A percentile compares a stretch with the other conserved stretches of the same genome.
These are phyloP conservation scores for Backusella morwellensis DNA, from an alignment of 192 early-diverging fungal species.

Conservation along the genomic window DNA sequence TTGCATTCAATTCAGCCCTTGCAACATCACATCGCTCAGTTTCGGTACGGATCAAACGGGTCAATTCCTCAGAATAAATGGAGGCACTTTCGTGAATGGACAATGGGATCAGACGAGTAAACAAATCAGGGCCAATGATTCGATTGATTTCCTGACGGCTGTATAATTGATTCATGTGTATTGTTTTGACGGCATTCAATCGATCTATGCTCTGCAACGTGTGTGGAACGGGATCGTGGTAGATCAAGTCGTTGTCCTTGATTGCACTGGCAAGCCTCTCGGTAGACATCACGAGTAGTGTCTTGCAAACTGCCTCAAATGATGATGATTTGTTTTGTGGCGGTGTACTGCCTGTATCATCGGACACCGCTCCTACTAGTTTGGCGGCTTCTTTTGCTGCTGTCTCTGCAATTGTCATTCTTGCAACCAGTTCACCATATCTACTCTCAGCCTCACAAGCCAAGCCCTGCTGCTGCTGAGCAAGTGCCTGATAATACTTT, in stretches of 20 bases:
- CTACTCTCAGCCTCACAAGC: constrained; percentile 74
- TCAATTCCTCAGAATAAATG: constrained; percentile 95
- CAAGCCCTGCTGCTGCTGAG: constrained; percentile 76
- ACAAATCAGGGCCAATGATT: constrained; percentile 91
- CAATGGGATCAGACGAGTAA: constrained; percentile 85
- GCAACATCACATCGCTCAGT: constrained; percentile 78
- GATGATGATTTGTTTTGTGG: constrained; percentile 63
- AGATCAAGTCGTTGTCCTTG: constrained; percentile 97
- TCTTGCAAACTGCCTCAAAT: constrained; percentile 71
- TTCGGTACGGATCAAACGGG: constrained; percentile 84
- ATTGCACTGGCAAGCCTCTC: constrained; percentile 69
- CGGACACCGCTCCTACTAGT: constrained; percentile 65
- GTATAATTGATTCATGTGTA: constrained; percentile 71
- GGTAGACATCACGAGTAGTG: constrained; percentile 55
- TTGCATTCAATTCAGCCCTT: constrained; percentile 81
- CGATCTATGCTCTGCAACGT: constrained; percentile 80
- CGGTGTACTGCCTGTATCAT: constrained; percentile 57
- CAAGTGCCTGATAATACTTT: constrained; percentile 82
- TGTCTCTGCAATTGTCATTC: constrained; percentile 71
- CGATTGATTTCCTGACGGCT: constrained; percentile 72
- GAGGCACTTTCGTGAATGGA: constrained; percentile 90
- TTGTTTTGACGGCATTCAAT: constrained; percentile 76
- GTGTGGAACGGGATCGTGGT: constrained; percentile 84
- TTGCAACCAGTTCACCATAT: constrained; percentile 84
- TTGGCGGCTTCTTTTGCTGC: constrained; percentile 85